A percentile compares a stretch with the other conserved stretches of the same genome.
phyloP scores from a whole-genome alignment of 2,329 filamentous ascomycete genomes.

The Neopestalotiopsis rosae region DNA sequence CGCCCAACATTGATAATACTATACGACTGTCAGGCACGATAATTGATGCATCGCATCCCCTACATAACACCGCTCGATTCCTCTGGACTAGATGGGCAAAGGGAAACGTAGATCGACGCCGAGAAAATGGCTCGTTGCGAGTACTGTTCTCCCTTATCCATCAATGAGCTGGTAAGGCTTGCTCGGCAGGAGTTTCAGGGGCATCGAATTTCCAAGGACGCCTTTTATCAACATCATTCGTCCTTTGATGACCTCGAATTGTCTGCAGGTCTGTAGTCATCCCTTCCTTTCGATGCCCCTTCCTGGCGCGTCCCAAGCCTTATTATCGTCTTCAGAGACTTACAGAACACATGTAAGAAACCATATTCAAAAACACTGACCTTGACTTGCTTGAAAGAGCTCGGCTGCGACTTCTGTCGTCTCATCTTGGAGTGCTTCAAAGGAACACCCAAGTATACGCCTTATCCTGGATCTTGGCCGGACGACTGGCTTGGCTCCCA shows the following conservation, averaged over 20 bases:
- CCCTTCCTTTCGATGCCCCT: too few species aligned
- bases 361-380: too few species aligned
- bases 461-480: neutral
- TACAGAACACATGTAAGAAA: too few species aligned
- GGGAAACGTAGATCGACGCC: too few species aligned
- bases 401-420: neutral
- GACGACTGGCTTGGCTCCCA: neutral
- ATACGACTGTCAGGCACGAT: too few species aligned
- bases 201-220: neutral
- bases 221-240: slow-evolving; percentile 1
- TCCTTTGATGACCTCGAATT: neutral
- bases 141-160: neutral
- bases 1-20: too few species aligned
- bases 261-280: neutral
- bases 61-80: too few species aligned
- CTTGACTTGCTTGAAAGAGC: too few species aligned
- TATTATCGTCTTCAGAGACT: too few species aligned
- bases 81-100: too few species aligned
- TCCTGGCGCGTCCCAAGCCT: too few species aligned
- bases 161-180: neutral
- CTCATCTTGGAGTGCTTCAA: slow-evolving; percentile 1
- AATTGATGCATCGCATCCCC: too few species aligned
- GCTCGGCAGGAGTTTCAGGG: neutral
- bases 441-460: neutral
- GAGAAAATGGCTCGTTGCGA: slow-evolving; percentile 3